These are phyloP conservation scores for Pseudevernia furfuracea DNA, from an alignment of 495 filamentous ascomycete genomes.

Conservation along the genomic window DNA sequence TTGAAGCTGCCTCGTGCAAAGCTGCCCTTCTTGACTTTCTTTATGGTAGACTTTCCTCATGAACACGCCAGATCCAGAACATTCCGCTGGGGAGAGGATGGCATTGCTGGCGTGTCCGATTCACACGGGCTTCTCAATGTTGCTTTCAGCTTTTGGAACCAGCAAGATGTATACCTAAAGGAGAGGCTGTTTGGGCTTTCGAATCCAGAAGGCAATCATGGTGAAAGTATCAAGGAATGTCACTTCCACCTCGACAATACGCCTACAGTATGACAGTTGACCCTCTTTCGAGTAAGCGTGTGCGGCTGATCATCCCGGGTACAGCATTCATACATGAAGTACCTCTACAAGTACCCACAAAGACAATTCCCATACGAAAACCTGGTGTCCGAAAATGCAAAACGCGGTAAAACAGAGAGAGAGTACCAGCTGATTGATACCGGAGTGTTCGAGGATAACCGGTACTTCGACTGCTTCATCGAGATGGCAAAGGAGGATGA, in stretches of 20 bases:
- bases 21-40: background rate
- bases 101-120: slow-evolving; percentile 92
- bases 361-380: slow-evolving; percentile 84
- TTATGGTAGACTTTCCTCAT: slow-evolving; percentile 71
- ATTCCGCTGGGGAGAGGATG: slow-evolving; percentile 94
- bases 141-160: slow-evolving; percentile 95
- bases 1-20: background rate
- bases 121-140: slow-evolving; percentile 85
- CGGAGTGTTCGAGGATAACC: slow-evolving; percentile 80
- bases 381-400: slow-evolving; percentile 73
- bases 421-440: slow-evolving; percentile 93
- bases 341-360: slow-evolving; percentile 94
- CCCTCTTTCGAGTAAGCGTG: slow-evolving; percentile 32
- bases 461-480: slow-evolving; percentile 96
- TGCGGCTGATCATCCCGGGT: slow-evolving; percentile 17
- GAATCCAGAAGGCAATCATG: slow-evolving; percentile 94
- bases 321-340: slow-evolving; percentile 98
- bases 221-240: slow-evolving; percentile 90
- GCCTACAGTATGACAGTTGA: slow-evolving; percentile 44
- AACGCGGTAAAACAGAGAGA: slow-evolving; percentile 60
- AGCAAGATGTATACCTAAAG: slow-evolving; percentile 88
- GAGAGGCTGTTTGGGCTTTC: slow-evolving; percentile 90
- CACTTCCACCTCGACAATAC: slow-evolving; percentile 97
- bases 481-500: slow-evolving; percentile 90
- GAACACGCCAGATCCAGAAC: slow-evolving; percentile 80